Evolutionary conservation across 495 filamentous ascomycete species (phyloP), one percentile per base, ranked within the genome.

Genomic region (Lasiosphaeria ovina): DNA sequence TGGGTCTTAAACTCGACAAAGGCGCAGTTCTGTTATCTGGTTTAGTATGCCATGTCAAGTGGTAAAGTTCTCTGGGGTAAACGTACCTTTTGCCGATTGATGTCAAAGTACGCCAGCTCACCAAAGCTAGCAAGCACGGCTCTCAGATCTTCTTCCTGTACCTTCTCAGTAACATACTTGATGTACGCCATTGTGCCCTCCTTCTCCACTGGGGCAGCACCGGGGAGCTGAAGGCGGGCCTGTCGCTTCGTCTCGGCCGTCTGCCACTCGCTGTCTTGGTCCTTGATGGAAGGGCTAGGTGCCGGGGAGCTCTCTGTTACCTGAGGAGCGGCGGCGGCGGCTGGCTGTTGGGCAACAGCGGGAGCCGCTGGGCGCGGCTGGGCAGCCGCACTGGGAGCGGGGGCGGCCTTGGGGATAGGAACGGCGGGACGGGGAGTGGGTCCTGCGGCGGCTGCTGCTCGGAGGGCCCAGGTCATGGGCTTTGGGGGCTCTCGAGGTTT

Each of bases 401-500:
- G 67, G 38, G 79, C 68, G 33, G 81, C 73, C 66, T 83, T 76
- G 59, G 77, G 58, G 42, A 64, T 12, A 3, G 80, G 80, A 17
- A 78, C 75, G 14, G 72, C 79, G 12, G 82, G 78, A 36, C 77
- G 75, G 6, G 76, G 63, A 52, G 72, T 56, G 17, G 75, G 71
- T 38, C 74, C 74, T 51, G 74, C 74, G 35, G 74, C 72, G 42
- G 81, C 80, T 58, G 79, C 77, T 9, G 83, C 83, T 9, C 94
- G 85, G 75, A 79, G 94, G 35, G 94, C 94, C 95, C 95, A 98
- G 35, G 91, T 96, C 84, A 93, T 92, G 35, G 86, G 86, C 67
- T 79, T 84, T 16, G 80, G 66, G 35, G 85, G 73, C 61, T 70
- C 61, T 55, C 63, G 68, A 17, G 78, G 75, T 60, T 69, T 68